phyloP scores from a whole-genome alignment of 306 rosid genomes.

The Phaseolus lunatus region DNA sequence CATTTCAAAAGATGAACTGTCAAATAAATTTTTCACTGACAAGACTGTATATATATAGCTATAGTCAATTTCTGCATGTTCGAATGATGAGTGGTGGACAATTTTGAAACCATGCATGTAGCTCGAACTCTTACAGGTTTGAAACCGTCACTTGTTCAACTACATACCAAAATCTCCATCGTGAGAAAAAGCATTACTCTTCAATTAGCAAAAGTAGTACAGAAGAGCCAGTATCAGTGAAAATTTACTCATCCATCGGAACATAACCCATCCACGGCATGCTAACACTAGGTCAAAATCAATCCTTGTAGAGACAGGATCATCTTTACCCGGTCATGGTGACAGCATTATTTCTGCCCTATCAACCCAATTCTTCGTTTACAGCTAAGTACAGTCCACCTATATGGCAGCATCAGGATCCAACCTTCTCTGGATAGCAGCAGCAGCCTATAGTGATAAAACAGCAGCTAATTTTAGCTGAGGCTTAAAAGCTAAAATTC shows the following conservation, averaged over 20 bases:
- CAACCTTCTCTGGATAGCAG: constrained; percentile 95
- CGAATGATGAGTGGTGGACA: background rate
- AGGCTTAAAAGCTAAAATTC: constrained; percentile 20
- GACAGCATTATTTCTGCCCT: constrained; percentile 21
- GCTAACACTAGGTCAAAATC: constrained; percentile 13
- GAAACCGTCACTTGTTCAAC: constrained; percentile 7
- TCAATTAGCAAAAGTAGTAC: background rate
- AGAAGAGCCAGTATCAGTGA: background rate
- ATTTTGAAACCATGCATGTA: constrained; percentile 19
- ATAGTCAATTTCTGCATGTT: background rate
- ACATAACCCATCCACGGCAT: background rate
- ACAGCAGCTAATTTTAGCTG: constrained; percentile 23
- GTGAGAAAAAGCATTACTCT: constrained; percentile 3
- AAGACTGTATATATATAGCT: background rate
- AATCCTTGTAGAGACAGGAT: constrained; percentile 22
- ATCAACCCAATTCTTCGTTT: constrained; percentile 26
- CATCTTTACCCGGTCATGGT: constrained; percentile 21
- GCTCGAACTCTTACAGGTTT: constrained; percentile 9
- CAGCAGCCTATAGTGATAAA: constrained; percentile 76
- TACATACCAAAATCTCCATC: constrained; percentile 7
- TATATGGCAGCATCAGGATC: constrained; percentile 86
- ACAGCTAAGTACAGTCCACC: constrained; percentile 23
- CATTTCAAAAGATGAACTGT: background rate
- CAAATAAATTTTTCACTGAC: background rate
- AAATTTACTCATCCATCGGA: constrained; percentile 15